These are phyloP conservation scores for Rhododendron griersonianum DNA, from an alignment of 148 eudicot species.

Conservation along the genomic window DNA sequence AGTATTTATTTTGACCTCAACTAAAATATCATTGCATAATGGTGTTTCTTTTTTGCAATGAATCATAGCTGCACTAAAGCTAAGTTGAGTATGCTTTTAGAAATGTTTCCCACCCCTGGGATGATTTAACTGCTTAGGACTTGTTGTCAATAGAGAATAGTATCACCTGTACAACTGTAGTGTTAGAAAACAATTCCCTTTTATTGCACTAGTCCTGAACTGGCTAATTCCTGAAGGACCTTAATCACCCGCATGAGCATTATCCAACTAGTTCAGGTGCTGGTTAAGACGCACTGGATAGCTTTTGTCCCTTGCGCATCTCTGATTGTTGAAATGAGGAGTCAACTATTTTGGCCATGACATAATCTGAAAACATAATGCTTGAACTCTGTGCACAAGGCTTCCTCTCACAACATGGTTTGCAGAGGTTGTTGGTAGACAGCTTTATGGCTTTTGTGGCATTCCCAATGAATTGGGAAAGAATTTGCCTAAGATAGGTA, in stretches of 20 bases:
- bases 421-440: neutral
- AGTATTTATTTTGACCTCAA: neutral
- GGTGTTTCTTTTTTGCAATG: neutral
- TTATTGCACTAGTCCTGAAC: neutral
- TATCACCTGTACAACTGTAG: neutral
- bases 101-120: neutral
- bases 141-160: neutral
- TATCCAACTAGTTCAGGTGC: conserved; percentile 2
- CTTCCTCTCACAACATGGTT: neutral
- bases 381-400: neutral
- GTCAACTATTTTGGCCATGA: neutral
- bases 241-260: neutral
- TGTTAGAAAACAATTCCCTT: neutral
- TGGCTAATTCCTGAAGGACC: neutral
- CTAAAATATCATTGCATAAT: neutral
- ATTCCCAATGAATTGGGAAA: neutral
- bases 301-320: neutral
- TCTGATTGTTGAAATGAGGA: neutral
- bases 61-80: conserved; percentile 3
- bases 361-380: neutral
- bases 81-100: neutral
- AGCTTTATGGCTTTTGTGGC: neutral
- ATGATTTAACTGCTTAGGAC: neutral
- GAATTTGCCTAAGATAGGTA: neutral
- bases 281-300: neutral